Evolutionary conservation across 768 basidiomycete species (phyloP).

Genomic region (Leccinum disarticulatum): DNA sequence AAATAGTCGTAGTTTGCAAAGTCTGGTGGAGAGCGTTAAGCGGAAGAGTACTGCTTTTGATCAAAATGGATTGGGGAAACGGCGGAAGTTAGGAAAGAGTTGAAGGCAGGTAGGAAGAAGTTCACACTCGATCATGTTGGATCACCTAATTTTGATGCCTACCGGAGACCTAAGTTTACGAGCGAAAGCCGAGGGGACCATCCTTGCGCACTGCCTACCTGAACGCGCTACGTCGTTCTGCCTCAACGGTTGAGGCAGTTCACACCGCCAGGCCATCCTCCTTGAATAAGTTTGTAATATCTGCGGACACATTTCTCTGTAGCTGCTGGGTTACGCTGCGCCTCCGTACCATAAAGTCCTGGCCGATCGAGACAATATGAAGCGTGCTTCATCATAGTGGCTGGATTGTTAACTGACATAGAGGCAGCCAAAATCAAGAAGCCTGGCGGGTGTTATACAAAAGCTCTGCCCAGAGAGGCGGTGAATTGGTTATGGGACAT

Average conservation of each 20-base stretch:
- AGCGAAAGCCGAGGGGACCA: not conserved
- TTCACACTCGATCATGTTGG: not conserved
- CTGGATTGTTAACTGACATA: not conserved
- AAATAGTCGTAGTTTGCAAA: slow-evolving; percentile 46
- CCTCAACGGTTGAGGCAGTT: not conserved
- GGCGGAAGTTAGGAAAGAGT: slow-evolving; percentile 33
- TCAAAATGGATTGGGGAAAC: slow-evolving; percentile 37
- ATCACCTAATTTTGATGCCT: not conserved
- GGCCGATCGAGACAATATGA: not conserved
- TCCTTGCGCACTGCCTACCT: not conserved
- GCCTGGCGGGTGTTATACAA: not conserved
- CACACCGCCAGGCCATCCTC: not conserved
- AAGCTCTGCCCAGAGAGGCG: not conserved
- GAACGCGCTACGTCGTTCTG: not conserved
- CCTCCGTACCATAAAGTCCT: not conserved
- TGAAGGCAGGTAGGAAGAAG: slow-evolving; percentile 2
- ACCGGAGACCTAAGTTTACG: not conserved
- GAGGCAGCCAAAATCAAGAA: not conserved
- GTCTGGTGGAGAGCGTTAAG: slow-evolving; percentile 85
- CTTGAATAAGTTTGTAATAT: not conserved
- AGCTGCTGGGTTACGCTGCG: not conserved
- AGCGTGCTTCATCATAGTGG: not conserved
- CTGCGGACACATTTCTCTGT: not conserved
- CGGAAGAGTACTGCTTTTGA: slow-evolving; percentile 54
- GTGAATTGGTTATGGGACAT: not conserved